Base-by-base conservation (phyloP, 108 stramenopile genomes). In the Nannochloropsis gaditana region DNA sequence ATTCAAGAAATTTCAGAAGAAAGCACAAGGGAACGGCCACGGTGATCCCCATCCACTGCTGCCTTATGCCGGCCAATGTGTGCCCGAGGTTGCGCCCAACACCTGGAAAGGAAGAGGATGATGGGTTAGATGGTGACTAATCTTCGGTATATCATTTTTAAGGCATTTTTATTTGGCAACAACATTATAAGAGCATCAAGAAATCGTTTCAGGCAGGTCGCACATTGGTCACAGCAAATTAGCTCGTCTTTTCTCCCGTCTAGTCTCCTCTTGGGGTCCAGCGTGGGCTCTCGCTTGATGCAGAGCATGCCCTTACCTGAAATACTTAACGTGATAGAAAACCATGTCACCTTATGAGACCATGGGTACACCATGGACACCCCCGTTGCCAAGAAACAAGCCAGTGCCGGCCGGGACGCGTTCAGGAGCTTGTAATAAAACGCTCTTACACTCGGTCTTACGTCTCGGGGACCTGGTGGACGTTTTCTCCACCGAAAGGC, bases 301-400 rank as follows among this genome's bases (percentile, higher is more conserved):
- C 31, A 31, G 31, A 31, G 31, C 31, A 31, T 31, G 1, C 31
- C 31, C 31, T 31, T 73, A 73, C 59, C 59, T 73, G 59, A 73
- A n/a, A 73, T 73, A n/a, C 59, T 73, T n/a, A 73, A 73, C 3
- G 59, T 73, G 59, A 73, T 73, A n/a, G 59, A 73, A n/a, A 73
- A 73, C 59, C 59, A 73, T n/a, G 59, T 73, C 19, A 73, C 59
- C 19, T 73, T 73, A 73, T 73, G 15, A 15, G 59, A 73, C 59
- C 59, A 73, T 2, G 59, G 59, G 59, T 73, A 73, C 19, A 73
- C 59, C 59, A 73, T 73, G 59, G 59, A 73, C 15, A 73, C n/a
- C 15, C 59, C 59, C 3, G 59, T 73, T 15, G 59, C 59, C 59
- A 73, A n/a, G n/a, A 73, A 73, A n/a, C 59, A 73, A 3, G 59